Conservation (phyloP, 2,329 filamentous ascomycete species). For the Mycogone perniciosa region DNA sequence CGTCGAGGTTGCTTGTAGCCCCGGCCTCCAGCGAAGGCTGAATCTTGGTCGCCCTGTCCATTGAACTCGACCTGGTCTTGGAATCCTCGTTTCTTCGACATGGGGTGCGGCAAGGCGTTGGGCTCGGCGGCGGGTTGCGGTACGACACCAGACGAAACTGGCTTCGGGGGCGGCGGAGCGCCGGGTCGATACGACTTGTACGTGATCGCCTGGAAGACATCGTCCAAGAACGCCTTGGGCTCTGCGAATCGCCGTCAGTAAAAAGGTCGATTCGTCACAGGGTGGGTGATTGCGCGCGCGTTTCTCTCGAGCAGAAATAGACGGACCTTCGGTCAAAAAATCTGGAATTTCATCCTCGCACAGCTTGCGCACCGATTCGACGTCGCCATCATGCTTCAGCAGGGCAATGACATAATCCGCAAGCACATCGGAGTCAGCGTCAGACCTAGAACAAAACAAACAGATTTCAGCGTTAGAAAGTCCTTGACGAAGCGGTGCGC, state of each 20-base stretch:
- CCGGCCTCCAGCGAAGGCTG: conserved; percentile 30
- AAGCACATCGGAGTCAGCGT: conserved; percentile 74
- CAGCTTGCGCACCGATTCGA: conserved; percentile 56
- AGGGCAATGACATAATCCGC: conserved; percentile 81
- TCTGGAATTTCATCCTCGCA: conserved; percentile 69
- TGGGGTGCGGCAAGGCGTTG: neutral
- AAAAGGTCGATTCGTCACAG: neutral
- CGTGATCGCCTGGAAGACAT: conserved; percentile 61
- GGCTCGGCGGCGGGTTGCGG: neutral
- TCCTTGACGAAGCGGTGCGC: neutral
- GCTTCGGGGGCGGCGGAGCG: conserved; percentile 35
- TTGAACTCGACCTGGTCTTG: conserved; percentile 24
- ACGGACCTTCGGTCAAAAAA: conserved; percentile 60
- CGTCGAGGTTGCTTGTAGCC: conserved; percentile 55
- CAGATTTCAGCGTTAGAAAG: conserved; percentile 7
- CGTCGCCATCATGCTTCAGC: conserved; percentile 61
- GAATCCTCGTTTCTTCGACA: conserved; percentile 31
- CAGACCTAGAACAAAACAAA: conserved; percentile 48
- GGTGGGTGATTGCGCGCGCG: conserved; percentile 21
- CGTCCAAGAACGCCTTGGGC: conserved; percentile 54
- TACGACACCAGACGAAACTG: conserved; percentile 5
- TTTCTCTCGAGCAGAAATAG: neutral
- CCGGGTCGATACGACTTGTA: conserved; percentile 57
- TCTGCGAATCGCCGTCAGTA: conserved; percentile 19
- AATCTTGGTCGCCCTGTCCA: conserved; percentile 20